These are phyloP conservation scores for Fragilaria crotonensis DNA, from an alignment of 108 stramenopile species.

Conservation along the genomic window DNA sequence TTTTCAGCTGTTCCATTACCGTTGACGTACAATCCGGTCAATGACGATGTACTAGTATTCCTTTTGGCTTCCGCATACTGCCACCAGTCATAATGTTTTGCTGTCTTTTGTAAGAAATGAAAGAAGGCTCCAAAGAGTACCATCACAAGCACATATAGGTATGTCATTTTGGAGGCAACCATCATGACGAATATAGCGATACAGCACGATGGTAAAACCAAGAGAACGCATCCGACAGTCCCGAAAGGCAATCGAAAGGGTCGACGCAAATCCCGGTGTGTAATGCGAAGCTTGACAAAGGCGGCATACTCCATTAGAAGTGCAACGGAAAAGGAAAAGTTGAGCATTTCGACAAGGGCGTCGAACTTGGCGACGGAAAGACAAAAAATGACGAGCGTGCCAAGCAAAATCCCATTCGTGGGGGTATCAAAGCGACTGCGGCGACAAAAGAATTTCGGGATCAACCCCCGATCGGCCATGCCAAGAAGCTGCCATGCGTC, in stretches of 20 bases:
- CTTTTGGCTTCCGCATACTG: slow-evolving; percentile 2
- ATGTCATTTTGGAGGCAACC: slow-evolving; percentile 31
- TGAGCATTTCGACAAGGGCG: slow-evolving; percentile 86
- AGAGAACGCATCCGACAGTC: slow-evolving; percentile 30
- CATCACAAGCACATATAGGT: slow-evolving; percentile 17
- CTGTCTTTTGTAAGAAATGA: slow-evolving; percentile 2
- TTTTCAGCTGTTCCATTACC: too few relatives aligned
- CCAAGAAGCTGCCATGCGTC: slow-evolving; percentile 92
- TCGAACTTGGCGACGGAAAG: slow-evolving; percentile 62
- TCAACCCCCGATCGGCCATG: slow-evolving; percentile 85
- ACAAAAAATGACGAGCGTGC: slow-evolving; percentile 64
- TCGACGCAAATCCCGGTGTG: slow-evolving; percentile 27
- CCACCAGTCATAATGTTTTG: slow-evolving; percentile 2
- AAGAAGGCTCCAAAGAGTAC: slow-evolving; percentile 1
- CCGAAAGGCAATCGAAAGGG: slow-evolving; percentile 44
- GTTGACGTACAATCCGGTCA: too few relatives aligned
- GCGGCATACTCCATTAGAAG: slow-evolving; percentile 90
- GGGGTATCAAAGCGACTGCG: slow-evolving; percentile 84
- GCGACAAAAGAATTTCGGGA: slow-evolving; percentile 69
- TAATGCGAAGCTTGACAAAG: slow-evolving; percentile 84
- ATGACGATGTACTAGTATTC: too few relatives aligned
- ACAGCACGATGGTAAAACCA: slow-evolving; percentile 25
- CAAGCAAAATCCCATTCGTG: slow-evolving; percentile 77
- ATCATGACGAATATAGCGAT: slow-evolving; percentile 22
- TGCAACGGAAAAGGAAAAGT: slow-evolving; percentile 76